Evolutionary conservation across 345 rosid genomes (phyloP), one percentile per base, ranked within the genome.

Genomic region (Capsella bursapastoris): DNA sequence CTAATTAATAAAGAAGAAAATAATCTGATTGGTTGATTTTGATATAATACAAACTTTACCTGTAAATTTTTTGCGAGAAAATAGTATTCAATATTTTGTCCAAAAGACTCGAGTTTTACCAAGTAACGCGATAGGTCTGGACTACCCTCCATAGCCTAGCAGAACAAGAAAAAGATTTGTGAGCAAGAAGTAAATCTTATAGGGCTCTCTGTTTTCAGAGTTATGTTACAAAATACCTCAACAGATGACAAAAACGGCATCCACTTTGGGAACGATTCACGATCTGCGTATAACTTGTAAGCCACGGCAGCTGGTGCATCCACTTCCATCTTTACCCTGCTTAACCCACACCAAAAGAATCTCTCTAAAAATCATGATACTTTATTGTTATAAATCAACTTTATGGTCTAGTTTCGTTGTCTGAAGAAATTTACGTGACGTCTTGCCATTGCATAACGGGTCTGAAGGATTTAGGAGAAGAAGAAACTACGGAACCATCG

Each of bases 231-330:
- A 68, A 5, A 14, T 78, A 78, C 81, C 78, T 72, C 78, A 16
- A 78, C 81, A 28, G 81, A 53, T 67, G 81, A 73, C 50, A 72
- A 34, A 78, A 78, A 78, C 0, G 81, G 78, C 81, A 78, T 67
- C 81, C 81, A 78, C 34, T 67, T 78, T 0, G 78, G 81, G 57
- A 78, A 68, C 56, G 62, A 4, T 16, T 78, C 70, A 35, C 78
- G 73, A 31, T 78, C 81, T 35, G 69, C 56, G 15, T 78, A 78
- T 73, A 78, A 67, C 74, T 78, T 61, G 70, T 66, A 78, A 44
- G 81, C 70, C 32, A 78, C 71, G 61, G 81, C 62, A 67, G 81
- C 78, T 66, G 81, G 78, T 47, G 62, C 66, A 28, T 67, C 74
- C 27, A 78, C 78, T 31, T 37, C 66, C 74, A 52, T 78, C 3